Conservation (phyloP, 164 flowering plant species). For the Vitis cinerea region DNA sequence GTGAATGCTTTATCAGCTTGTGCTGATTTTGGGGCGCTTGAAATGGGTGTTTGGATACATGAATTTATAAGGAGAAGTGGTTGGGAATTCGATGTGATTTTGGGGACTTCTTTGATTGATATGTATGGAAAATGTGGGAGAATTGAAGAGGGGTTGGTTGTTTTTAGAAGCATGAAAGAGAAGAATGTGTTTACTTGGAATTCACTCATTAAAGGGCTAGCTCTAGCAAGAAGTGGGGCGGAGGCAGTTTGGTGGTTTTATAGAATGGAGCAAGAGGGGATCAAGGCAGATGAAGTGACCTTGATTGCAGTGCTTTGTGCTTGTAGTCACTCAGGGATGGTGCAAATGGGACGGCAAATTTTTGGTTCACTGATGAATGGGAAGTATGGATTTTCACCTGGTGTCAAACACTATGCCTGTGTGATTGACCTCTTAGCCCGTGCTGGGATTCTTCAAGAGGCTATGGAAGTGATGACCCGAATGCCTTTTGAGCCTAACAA, state of each 20-base stretch:
- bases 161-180: conserved; percentile 42
- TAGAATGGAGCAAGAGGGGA: conserved; percentile 43
- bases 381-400: conserved; percentile 39
- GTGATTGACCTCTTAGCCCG: conserved; percentile 50
- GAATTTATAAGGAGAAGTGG: conserved; percentile 36
- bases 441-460: conserved; percentile 41
- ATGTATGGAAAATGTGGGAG: conserved; percentile 70
- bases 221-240: conserved; percentile 40
- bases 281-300: conserved; percentile 40
- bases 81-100: conserved; percentile 61
- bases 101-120: conserved; percentile 61
- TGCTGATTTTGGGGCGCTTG: conserved; percentile 46
- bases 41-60: conserved; percentile 62
- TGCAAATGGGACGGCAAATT: conserved; percentile 32
- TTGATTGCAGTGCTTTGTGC: conserved; percentile 41
- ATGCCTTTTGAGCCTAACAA: conserved; percentile 54
- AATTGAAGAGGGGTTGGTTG: conserved; percentile 37
- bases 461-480: conserved; percentile 28
- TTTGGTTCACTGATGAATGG: conserved; percentile 36
- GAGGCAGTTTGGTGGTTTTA: conserved; percentile 45
- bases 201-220: conserved; percentile 53
- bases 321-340: conserved; percentile 52
- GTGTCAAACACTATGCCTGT: conserved; percentile 49
- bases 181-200: conserved; percentile 60
- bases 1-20: conserved; percentile 59